Percentiles rank a stretch among this genome's conserved stretches.
phyloP scores from a whole-genome alignment of 139 green algal species.

The Deuterostichococcus epilithicus region DNA sequence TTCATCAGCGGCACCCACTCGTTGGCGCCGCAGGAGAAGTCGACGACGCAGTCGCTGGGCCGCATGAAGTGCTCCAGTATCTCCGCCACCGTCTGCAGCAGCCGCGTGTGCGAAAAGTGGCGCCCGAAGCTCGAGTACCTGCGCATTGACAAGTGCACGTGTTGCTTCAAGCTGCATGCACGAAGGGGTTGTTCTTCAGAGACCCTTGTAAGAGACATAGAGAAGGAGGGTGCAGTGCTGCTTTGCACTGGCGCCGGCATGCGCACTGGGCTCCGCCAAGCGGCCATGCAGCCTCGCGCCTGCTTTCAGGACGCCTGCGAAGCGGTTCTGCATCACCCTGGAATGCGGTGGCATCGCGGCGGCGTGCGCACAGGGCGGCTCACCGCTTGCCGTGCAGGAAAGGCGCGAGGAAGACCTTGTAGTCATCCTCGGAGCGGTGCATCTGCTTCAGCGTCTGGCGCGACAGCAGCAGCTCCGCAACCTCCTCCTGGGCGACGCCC shows the following conservation, averaged over 20 bases:
- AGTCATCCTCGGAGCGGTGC: conserved; percentile 3
- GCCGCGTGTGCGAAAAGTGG: conserved; percentile 45
- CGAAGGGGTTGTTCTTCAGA: too few species aligned
- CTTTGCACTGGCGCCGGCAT: too few species aligned
- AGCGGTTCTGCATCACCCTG: too few species aligned
- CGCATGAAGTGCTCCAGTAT: conserved; percentile 9
- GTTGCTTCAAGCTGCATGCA: too few species aligned
- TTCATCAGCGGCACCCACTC: conserved; percentile 50
- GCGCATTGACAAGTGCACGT: background rate
- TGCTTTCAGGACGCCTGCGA: too few species aligned
- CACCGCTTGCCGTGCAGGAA: conserved; percentile 30
- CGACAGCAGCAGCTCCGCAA: background rate
- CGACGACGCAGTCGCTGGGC: conserved; percentile 38
- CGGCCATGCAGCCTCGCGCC: too few species aligned
- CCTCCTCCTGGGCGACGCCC: background rate
- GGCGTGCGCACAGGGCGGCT: background rate
- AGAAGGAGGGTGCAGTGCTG: too few species aligned
- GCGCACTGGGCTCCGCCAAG: too few species aligned
- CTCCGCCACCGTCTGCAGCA: conserved; percentile 24
- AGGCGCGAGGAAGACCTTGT: conserved; percentile 38
- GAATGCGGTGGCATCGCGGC: too few species aligned
- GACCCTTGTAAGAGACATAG: too few species aligned
- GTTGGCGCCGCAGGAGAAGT: conserved; percentile 67
- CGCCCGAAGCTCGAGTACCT: conserved; percentile 62
- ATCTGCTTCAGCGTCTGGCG: background rate